Base-by-base conservation (phyloP, 208 protist genomes). In the Crithidia thermophila region DNA sequence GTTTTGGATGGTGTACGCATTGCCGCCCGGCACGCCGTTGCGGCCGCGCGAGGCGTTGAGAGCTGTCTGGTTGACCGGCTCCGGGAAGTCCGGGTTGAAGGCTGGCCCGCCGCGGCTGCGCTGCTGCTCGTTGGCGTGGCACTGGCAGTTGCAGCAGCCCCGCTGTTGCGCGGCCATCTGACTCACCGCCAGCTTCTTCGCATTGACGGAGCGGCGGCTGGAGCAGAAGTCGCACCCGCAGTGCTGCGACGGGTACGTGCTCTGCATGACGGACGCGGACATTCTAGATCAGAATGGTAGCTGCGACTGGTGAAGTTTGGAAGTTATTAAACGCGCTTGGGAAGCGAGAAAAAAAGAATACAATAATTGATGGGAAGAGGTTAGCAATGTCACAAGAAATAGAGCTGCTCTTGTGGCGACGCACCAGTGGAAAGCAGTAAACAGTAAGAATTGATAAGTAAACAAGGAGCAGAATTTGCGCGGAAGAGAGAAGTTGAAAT, bases 191-290 rank as follows among this genome's bases (percentile, higher is more conserved):
- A 76, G 68, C 82, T 92, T 93, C 74, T 94, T 96, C 2, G 77
- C 86, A 34, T 92, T 90, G 34, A 91, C 75, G 47, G 62, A 74
- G 37, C 90, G 82, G 37, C 90, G 87, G 53, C 77, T 93, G 72
- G 75, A 67, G 75, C 90, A 96, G 75, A 93, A 96, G 76, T 94
- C 85, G 53, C 90, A 96, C 65, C 91, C 83, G 72, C 90, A 96
- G 68, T 94, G 75, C 45, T 96, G 59, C n/a, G 46, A 57, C 16
- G 68, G 68, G 45, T 75, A 75, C 14, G 60, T 75, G 53, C 68
- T 62, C 39, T 75, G 68, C 59, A 75, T 67, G 34, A 33, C 30
- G 1, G 33, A 88, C 20, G 79, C 72, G 27, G 90, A 91, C 85
- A 95, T 90, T 23, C n/a, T 37, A 14, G 42, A n/a, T n/a, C n/a